Percentiles rank a stretch among this genome's conserved stretches.
Evolutionary conservation across 129 eudicot species (phyloP).

Genomic region (Tagetes patula): DNA sequence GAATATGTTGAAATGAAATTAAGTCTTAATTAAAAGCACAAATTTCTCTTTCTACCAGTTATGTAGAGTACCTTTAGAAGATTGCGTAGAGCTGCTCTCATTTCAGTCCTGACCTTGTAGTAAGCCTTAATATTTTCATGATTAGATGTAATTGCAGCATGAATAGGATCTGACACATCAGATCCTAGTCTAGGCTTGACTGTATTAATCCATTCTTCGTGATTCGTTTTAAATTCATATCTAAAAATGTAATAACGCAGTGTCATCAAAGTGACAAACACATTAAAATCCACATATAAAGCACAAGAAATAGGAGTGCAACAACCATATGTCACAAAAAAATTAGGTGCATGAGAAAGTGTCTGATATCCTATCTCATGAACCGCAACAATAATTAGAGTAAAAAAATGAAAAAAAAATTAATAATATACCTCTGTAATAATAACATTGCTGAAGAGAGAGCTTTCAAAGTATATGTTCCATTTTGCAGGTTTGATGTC

Average conservation of each 20-base stretch:
- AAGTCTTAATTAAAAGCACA: background rate
- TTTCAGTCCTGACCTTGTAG: conserved; percentile 80
- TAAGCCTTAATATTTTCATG: conserved; percentile 63
- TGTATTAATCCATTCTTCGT: conserved; percentile 78
- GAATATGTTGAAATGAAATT: background rate
- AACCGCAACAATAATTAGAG: conserved; percentile 2
- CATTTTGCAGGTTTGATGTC: conserved; percentile 49
- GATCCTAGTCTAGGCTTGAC: conserved; percentile 70
- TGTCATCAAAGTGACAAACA: conserved; percentile 10
- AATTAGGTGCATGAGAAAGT: background rate
- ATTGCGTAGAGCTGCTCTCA: conserved; percentile 68
- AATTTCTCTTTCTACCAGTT: conserved; percentile 3
- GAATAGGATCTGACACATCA: conserved; percentile 54
- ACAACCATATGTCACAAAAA: background rate
- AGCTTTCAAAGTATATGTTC: conserved; percentile 66
- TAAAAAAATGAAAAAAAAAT: background rate
- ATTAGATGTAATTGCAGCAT: conserved; percentile 50
- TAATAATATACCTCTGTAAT: conserved; percentile 55
- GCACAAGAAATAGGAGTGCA: background rate
- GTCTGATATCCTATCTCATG: conserved; percentile 1
- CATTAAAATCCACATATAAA: conserved; percentile 1
- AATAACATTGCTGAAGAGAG: conserved; percentile 69
- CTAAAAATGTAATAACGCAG: conserved; percentile 38
- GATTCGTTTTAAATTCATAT: conserved; percentile 80
- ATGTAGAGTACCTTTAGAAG: conserved; percentile 65